Conservation (phyloP, 1,284 basidiomycete species). For the Cryptococcus floricola region DNA sequence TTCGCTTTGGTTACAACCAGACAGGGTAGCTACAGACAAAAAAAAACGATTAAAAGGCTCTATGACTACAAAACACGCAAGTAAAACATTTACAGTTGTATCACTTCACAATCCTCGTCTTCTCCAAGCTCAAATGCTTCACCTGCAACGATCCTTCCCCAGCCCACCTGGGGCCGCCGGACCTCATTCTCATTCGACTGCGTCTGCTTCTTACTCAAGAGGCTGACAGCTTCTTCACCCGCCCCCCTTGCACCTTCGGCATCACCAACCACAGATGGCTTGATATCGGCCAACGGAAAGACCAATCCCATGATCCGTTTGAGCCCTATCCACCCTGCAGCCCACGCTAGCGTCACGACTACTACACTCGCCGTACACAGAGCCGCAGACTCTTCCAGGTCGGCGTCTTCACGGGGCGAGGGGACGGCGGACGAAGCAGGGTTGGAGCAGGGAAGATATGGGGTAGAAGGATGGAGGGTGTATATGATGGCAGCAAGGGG, state of each 20-base stretch:
- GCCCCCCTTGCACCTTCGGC: neutral
- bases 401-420: slow-evolving; percentile 12
- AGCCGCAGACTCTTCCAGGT: slow-evolving; percentile 6
- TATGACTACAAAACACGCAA: neutral
- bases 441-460: slow-evolving; percentile 31
- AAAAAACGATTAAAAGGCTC: neutral
- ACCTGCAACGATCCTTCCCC: slow-evolving; percentile 34
- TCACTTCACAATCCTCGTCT: slow-evolving; percentile 20
- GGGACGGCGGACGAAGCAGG: slow-evolving; percentile 22
- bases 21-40: neutral
- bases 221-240: slow-evolving; percentile 4
- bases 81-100: neutral
- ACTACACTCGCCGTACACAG: slow-evolving; percentile 22
- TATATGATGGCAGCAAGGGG: slow-evolving; percentile 33
- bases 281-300: slow-evolving; percentile 30
- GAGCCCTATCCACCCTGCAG: slow-evolving; percentile 29
- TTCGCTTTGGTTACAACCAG: neutral
- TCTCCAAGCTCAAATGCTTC: slow-evolving; percentile 40
- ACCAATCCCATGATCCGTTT: slow-evolving; percentile 29
- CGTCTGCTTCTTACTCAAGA: neutral
- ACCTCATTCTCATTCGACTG: neutral
- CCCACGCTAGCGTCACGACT: slow-evolving; percentile 28
- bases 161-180: slow-evolving; percentile 22
- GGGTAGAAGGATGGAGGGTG: slow-evolving; percentile 33
- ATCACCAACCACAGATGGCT: neutral